These are phyloP conservation scores for Rhinocladiella mackenziei DNA, from an alignment of 2,329 filamentous ascomycete species.

Conservation along the genomic window DNA sequence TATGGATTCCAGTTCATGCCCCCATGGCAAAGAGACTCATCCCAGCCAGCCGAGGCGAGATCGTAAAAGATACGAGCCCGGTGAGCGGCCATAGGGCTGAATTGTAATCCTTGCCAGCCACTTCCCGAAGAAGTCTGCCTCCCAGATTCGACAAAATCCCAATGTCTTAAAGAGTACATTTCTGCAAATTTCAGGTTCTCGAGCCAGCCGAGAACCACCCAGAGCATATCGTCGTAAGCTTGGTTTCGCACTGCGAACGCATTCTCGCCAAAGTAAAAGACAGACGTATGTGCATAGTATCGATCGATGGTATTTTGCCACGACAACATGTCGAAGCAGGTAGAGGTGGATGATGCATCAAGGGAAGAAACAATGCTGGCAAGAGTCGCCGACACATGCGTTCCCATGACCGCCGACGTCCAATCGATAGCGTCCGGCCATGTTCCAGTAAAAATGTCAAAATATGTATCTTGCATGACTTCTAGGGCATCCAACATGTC, in stretches of 20 bases:
- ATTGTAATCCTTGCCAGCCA: conserved; percentile 72
- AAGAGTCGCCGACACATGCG: conserved; percentile 70
- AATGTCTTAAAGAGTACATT: conserved; percentile 63
- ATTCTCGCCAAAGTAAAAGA: conserved; percentile 85
- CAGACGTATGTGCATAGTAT: conserved; percentile 71
- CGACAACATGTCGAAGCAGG: conserved; percentile 41
- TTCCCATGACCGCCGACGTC: conserved; percentile 82
- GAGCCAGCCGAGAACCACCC: conserved; percentile 90
- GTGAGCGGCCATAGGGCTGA: conserved; percentile 73
- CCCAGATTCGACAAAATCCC: conserved; percentile 34
- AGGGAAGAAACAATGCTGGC: conserved; percentile 61
- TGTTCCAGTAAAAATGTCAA: conserved; percentile 69
- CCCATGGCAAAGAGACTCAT: conserved; percentile 72
- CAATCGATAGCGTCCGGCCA: conserved; percentile 90
- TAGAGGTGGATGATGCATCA: conserved; percentile 35
- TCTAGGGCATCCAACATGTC: conserved; percentile 61
- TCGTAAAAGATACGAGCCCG: conserved; percentile 83
- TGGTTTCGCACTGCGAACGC: conserved; percentile 67
- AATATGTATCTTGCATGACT: conserved; percentile 74
- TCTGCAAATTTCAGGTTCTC: conserved; percentile 74
- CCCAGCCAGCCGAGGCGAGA: conserved; percentile 74
- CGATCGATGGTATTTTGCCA: conserved; percentile 76
- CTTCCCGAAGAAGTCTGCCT: conserved; percentile 27
- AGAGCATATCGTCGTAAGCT: conserved; percentile 91
- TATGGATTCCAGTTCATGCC: conserved; percentile 90